Conservation (phyloP, 2,329 filamentous ascomycete species). For the Colletotrichum destructivum region DNA sequence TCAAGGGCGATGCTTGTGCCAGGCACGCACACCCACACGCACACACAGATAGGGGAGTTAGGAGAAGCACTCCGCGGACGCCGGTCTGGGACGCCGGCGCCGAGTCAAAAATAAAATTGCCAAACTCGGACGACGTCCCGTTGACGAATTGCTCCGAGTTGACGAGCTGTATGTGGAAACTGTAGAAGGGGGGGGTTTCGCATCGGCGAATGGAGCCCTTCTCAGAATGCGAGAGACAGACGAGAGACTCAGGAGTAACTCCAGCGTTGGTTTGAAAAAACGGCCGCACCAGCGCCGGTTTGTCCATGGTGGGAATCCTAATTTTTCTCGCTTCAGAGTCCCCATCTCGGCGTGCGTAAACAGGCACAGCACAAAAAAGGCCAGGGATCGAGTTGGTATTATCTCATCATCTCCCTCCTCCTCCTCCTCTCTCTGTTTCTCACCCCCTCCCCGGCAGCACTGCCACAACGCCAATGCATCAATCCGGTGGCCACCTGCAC, state of each 20-base stretch:
- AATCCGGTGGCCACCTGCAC: slow-evolving; percentile 29
- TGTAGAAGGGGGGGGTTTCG: no score
- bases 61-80: slow-evolving; percentile 1
- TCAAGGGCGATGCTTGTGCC: slow-evolving; percentile 7
- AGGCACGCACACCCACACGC: slow-evolving; percentile 5
- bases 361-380: background rate
- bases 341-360: slow-evolving; percentile 8
- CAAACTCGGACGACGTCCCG: no score
- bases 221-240: background rate
- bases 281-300: slow-evolving; percentile 19
- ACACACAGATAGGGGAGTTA: no score
- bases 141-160: background rate
- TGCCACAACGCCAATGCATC: slow-evolving; percentile 37
- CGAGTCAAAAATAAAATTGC: slow-evolving; percentile 7
- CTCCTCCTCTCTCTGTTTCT: no score
- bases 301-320: background rate
- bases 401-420: no score
- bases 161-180: slow-evolving; percentile 14
- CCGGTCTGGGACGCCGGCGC: slow-evolving; percentile 21
- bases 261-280: slow-evolving; percentile 13
- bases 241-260: no score
- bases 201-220: background rate
- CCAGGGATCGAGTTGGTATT: background rate
- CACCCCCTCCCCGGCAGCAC: slow-evolving; percentile 20
- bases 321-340: background rate